Evolutionary conservation across 441 rosid species (phyloP).

Genomic region (Pelargonium australe): DNA sequence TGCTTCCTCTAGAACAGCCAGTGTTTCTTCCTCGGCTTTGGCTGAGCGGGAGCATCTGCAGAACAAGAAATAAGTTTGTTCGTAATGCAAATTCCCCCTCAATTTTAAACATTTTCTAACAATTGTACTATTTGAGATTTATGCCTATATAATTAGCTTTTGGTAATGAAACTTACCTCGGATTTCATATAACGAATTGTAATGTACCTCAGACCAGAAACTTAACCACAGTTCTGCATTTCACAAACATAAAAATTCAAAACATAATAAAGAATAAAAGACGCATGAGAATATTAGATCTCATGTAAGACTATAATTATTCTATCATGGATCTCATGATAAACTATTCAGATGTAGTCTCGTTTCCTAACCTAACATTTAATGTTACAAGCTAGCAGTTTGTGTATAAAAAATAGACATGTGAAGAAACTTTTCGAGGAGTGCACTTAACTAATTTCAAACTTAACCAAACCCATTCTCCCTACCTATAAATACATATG

Average conservation of each 20-base stretch:
- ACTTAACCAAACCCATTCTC: not conserved
- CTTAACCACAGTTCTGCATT: slow-evolving; percentile 93
- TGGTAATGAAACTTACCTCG: slow-evolving; percentile 46
- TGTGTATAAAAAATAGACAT: not conserved
- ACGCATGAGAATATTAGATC: not conserved
- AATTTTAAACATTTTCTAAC: not conserved
- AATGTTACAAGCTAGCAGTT: not conserved
- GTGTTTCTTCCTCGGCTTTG: slow-evolving; percentile 81
- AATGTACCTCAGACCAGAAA: slow-evolving; percentile 97
- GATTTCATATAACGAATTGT: slow-evolving; percentile 80
- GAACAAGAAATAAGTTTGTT: slow-evolving; percentile 7
- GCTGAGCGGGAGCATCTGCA: slow-evolving; percentile 63
- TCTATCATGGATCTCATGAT: not conserved
- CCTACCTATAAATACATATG: too few species aligned
- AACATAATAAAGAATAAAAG: slow-evolving; percentile 6
- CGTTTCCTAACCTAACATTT: not conserved
- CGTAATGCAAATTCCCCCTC: not conserved
- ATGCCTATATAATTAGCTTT: not conserved
- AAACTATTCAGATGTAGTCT: not conserved
- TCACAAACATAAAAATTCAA: slow-evolving; percentile 3
- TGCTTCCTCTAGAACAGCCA: slow-evolving; percentile 66
- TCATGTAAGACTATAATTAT: not conserved
- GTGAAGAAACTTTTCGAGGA: not conserved
- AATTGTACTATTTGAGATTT: not conserved
- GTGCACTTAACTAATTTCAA: not conserved